phyloP scores from a whole-genome alignment of 345 rosid species.

The Microcos paniculata region DNA sequence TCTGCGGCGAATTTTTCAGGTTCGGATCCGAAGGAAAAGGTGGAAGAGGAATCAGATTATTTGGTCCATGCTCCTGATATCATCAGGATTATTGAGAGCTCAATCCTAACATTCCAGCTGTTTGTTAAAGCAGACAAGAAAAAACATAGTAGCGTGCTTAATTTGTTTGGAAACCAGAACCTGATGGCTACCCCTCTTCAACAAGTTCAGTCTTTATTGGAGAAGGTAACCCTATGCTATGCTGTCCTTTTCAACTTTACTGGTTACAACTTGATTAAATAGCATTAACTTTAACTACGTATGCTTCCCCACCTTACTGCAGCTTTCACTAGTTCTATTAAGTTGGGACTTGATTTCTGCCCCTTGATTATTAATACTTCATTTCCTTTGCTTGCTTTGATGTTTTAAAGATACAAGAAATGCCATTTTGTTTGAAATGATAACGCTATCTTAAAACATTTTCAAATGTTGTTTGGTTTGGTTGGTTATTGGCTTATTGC shows the following conservation, averaged over 20 bases:
- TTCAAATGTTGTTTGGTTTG: neutral
- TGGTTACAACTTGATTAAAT: neutral
- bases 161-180: conserved; percentile 69
- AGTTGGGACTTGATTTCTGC: neutral
- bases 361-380: neutral
- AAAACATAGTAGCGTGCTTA: conserved; percentile 45
- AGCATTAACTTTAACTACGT: neutral
- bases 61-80: conserved; percentile 66
- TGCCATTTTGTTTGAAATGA: neutral
- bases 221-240: conserved; percentile 46
- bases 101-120: conserved; percentile 59
- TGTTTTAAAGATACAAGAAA: neutral
- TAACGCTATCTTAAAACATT: neutral
- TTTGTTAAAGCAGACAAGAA: conserved; percentile 87
- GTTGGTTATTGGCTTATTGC: neutral
- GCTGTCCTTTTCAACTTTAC: neutral
- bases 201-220: conserved; percentile 65
- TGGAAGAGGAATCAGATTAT: conserved; percentile 53
- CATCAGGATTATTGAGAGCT: conserved; percentile 56
- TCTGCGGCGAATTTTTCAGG: conserved; percentile 40
- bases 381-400: neutral
- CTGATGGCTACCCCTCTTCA: conserved; percentile 71
- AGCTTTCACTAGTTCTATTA: neutral
- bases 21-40: conserved; percentile 47
- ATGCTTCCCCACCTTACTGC: neutral